Base-by-base conservation (phyloP, 2,329 filamentous ascomycete species). In the Herpomyces periplanetae region DNA sequence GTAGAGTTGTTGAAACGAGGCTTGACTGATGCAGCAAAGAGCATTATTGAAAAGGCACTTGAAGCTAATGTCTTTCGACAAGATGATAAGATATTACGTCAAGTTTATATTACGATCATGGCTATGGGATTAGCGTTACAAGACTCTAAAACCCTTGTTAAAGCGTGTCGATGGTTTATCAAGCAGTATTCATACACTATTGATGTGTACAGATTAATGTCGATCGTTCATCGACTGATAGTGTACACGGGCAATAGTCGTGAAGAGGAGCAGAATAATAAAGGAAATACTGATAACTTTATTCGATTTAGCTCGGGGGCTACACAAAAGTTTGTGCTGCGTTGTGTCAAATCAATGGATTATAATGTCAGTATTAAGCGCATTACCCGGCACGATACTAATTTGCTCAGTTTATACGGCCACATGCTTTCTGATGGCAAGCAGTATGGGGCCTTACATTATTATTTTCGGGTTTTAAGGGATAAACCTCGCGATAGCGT, bases 331-430 rank as follows among this genome's bases (percentile, higher is more conserved):
- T 85, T 66, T 32, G 58, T 91, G 30, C 47, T 88, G 22, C 59
- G 80, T 3, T 69, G 85, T 38, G 66, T 96, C 38, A 84, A 85
- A 36, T 56, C 58, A 3, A 65, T 85, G 43, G 80, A 96, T 36
- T 61, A 51, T 6, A 12, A 17, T 5, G 13, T 5, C 6, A 10
- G 6, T 5, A 5, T 6, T 6, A 17, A 9, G 6, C 8, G 5
- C 17, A 10, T 17, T 10, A 5, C 17, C 10, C 8, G 8, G 9
- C 46, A 84, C 25, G 73, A 91, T 33, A 52, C 71, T 4, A 62
- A 61, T 11, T 46, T 91, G 5, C 49, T 96, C 6, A 63, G 73
- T 34, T 49, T 87, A 1, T 91, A 88, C 32, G 80, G 66, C 0
- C 66, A 91, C 32, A 69, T 88, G 24, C 47, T 88, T 3, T 71